Percentiles rank a stretch among this genome's conserved stretches.
phyloP scores from a whole-genome alignment of 176 grass and related monocot species.

The Phoenix dactylifera region DNA sequence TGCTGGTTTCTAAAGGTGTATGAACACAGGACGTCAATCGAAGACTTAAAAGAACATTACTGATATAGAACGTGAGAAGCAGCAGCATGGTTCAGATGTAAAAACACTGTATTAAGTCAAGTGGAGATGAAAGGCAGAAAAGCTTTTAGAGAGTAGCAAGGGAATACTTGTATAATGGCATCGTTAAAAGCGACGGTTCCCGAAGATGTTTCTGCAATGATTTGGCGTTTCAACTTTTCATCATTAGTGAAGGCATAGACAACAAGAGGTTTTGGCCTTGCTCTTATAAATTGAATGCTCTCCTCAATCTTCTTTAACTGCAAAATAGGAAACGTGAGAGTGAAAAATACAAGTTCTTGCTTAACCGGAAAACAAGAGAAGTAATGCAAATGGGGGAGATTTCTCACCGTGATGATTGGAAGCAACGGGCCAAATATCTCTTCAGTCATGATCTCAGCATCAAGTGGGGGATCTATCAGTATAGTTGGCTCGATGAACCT shows the following conservation, averaged over 20 bases:
- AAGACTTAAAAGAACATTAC: no score
- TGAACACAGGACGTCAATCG: no score
- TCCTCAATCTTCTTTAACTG: conserved; percentile 87
- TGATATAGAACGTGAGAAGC: no score
- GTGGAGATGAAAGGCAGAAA: no score
- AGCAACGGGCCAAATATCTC: conserved; percentile 93
- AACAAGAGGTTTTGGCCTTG: conserved; percentile 61
- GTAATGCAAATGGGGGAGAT: not conserved
- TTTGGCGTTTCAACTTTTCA: conserved; percentile 28
- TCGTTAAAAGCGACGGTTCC: conserved; percentile 79
- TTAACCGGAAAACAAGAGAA: not conserved
- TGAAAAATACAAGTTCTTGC: no score
- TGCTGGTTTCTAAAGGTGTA: no score
- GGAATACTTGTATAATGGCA: conserved; percentile 50
- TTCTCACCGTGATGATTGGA: conserved; percentile 76
- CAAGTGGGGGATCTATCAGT: conserved; percentile 74
- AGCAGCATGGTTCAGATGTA: no score
- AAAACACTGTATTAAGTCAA: no score
- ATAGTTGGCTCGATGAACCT: conserved; percentile 92
- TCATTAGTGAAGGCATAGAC: conserved; percentile 74
- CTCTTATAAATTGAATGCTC: conserved; percentile 56
- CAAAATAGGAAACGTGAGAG: not conserved
- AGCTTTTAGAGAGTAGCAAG: no score
- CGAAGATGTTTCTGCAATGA: conserved; percentile 74
- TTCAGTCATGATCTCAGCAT: conserved; percentile 83